Evolutionary conservation across 441 rosid species (phyloP).

Genomic region (Omphalea diandra): DNA sequence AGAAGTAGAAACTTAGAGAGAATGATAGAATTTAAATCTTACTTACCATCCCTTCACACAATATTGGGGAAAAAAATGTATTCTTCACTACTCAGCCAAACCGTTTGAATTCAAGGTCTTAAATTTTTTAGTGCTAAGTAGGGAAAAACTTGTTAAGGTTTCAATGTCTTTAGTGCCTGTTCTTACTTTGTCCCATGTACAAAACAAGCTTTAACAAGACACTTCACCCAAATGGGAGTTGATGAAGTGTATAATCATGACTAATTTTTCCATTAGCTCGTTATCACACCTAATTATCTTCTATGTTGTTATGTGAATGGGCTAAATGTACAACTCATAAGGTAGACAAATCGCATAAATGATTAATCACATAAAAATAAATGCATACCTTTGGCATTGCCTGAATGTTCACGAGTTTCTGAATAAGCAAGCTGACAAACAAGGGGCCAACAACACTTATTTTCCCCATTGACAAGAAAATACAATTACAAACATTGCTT

Average conservation of each 20-base stretch:
- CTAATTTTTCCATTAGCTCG: not conserved
- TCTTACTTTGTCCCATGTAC: not conserved
- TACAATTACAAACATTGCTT: not conserved
- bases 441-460: too few relatives aligned
- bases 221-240: conserved; percentile 11
- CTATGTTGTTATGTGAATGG: not conserved
- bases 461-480: not conserved
- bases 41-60: too few relatives aligned
- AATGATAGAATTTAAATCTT: too few relatives aligned
- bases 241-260: conserved; percentile 12
- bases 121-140: not conserved
- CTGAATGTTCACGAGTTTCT: not conserved
- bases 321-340: not conserved
- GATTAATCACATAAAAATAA: not conserved
- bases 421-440: not conserved
- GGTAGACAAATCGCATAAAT: not conserved
- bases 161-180: not conserved
- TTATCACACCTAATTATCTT: conserved; percentile 1
- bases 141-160: not conserved
- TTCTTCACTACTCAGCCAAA: too few relatives aligned
- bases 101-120: not conserved
- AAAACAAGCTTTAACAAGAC: conserved; percentile 1
- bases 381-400: not conserved
- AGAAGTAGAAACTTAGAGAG: too few relatives aligned
- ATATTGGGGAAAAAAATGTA: too few relatives aligned